Percentiles rank a stretch among this genome's conserved stretches.
Evolutionary conservation across 306 rosid genomes (phyloP).

Genomic region (Canavalia gladiata): DNA sequence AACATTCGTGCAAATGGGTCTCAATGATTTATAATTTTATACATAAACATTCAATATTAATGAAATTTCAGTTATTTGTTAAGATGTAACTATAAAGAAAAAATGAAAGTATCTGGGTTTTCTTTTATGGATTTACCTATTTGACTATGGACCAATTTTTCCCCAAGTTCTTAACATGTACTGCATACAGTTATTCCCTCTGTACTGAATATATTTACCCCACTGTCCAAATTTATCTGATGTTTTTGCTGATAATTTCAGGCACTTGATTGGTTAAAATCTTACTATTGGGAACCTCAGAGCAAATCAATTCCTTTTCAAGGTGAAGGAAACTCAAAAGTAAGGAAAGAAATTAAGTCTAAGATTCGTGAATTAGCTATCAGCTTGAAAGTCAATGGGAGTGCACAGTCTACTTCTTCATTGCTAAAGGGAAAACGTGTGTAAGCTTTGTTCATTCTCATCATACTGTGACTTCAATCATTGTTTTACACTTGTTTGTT

Average conservation of each 20-base stretch:
- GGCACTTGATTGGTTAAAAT: slow-evolving; percentile 97
- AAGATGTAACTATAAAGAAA: slow-evolving; percentile 8
- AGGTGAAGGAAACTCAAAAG: slow-evolving; percentile 59
- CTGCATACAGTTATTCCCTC: background rate
- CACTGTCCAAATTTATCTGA: background rate
- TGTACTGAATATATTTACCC: background rate
- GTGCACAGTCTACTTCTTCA: slow-evolving; percentile 52
- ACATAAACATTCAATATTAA: background rate
- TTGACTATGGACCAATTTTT: background rate
- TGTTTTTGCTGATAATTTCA: slow-evolving; percentile 53
- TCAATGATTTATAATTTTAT: background rate
- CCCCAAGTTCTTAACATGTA: slow-evolving; percentile 11
- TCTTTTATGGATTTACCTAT: background rate
- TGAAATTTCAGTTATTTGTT: slow-evolving; percentile 1
- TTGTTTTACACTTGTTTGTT: slow-evolving; percentile 17
- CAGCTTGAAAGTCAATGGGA: slow-evolving; percentile 60
- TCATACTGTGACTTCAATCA: slow-evolving; percentile 2
- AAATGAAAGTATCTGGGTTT: background rate
- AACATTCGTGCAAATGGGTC: background rate
- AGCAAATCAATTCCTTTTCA: slow-evolving; percentile 84
- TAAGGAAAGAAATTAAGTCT: slow-evolving; percentile 68
- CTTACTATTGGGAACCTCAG: slow-evolving; percentile 96
- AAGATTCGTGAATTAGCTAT: slow-evolving; percentile 70
- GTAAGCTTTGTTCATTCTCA: slow-evolving; percentile 51
- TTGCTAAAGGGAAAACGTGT: slow-evolving; percentile 67